Percentiles rank a stretch among this genome's conserved stretches.
These are phyloP conservation scores for Kodamaea kakaduensis DNA, from an alignment of 805 yeast genomes.

Conservation along the genomic window DNA sequence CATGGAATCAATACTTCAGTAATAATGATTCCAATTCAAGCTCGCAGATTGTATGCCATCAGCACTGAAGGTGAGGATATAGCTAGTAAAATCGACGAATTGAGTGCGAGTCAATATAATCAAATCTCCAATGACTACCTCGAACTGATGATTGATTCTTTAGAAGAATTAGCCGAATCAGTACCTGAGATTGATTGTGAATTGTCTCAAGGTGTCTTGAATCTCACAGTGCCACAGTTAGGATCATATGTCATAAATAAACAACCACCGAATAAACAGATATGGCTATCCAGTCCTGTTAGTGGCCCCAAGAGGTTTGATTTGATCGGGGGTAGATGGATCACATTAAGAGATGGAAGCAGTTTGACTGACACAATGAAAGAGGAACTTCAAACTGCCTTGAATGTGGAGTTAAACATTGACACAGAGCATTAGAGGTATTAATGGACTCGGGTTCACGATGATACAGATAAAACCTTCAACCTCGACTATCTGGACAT, in stretches of 20 bases:
- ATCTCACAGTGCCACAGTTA: conserved; percentile 60
- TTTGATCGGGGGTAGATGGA: conserved; percentile 70
- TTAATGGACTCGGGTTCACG: too few relatives aligned
- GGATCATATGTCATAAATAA: conserved; percentile 93
- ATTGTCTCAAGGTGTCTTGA: conserved; percentile 82
- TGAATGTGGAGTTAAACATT: conserved; percentile 18
- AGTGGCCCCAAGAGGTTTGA: conserved; percentile 86
- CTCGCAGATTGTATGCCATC: conserved; percentile 15
- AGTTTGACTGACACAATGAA: conserved; percentile 32
- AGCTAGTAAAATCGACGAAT: conserved; percentile 46
- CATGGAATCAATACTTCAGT: too few relatives aligned
- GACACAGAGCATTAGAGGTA: conserved; percentile 10
- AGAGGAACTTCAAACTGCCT: conserved; percentile 28
- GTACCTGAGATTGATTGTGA: conserved; percentile 69
- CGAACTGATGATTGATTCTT: conserved; percentile 60
- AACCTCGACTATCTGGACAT: too few relatives aligned
- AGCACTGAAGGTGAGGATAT: conserved; percentile 53
- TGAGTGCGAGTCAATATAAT: conserved; percentile 58
- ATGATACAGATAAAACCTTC: too few relatives aligned
- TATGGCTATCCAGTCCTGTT: conserved; percentile 91
- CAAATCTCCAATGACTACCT: conserved; percentile 60
- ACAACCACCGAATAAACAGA: conserved; percentile 96
- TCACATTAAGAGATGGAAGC: conserved; percentile 62
- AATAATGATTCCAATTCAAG: too few relatives aligned
- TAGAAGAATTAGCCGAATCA: conserved; percentile 64